Base-by-base conservation (phyloP, 148 eudicot species). In the Fagopyrum tataricum region DNA sequence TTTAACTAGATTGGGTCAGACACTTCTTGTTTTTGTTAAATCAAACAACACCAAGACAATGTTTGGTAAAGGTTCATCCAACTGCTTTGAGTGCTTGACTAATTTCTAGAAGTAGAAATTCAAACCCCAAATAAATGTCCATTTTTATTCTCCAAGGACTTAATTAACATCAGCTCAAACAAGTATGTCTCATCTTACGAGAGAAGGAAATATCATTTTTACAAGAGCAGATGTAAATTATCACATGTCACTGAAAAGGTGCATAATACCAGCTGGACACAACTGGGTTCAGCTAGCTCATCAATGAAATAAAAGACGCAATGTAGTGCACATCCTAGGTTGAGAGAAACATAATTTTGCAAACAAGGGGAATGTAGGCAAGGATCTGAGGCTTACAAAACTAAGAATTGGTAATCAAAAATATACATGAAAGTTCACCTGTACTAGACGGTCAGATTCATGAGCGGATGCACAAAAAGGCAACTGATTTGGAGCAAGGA, bases 401-500 rank as follows among this genome's bases (percentile, higher is more conserved):
- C 4, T 48, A 48, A 48, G 56, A 18, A 52, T 68, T 13, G 47
- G 31, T 55, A 67, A n/a, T 47, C 72, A 40, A 82, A 37, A 73
- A 17, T 61, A 55, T 62, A n/a, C 18, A 31, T 31, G 46, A 12
- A 49, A 81, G 40, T 76, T 74, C 74, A 90, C 98, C 92, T 93
- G 98, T 14, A 93, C 94, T 75, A 93, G 85, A 67, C 94, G 92
- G 75, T 93, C 98, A 73, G 96, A 89, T 77, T 93, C 98, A 75
- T 86, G 91, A 55, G 94, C 92, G 76, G 98, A 93, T 42, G 94
- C 94, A 81, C 94, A 93, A 73, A 88, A 81, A 73, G 98, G 98
- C 79, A 93, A 81, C 70, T 90, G 98, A 79, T 81, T 89, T 76
- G 85, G 91, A 75, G 92, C 84, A 67, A 90, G 96, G 74, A 93